Evolutionary conservation across 495 filamentous ascomycete species (phyloP), one percentile per base, ranked within the genome.

Genomic region (Neurospora sp.): DNA sequence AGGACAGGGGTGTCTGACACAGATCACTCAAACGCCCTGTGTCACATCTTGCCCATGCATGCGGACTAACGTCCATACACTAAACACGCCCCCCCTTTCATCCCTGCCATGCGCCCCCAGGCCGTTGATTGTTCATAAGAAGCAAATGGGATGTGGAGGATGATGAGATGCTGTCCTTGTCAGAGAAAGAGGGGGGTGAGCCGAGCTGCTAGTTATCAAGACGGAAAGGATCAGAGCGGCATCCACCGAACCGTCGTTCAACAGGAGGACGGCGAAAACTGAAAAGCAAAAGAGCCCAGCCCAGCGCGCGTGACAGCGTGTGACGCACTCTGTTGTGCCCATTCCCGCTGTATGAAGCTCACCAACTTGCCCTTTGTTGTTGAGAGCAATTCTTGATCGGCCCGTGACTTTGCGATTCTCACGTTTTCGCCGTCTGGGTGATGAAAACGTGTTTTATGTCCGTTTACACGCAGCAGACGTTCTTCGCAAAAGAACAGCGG

Each of bases 1-100:
- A 76, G 74, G 74, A 75, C 73, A 72, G 75, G 78, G 68, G 74
- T 79, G 78, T 74, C 79, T 80, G 79, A 81, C 80, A 79, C 77
- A 80, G 72, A 73, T 77, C 75, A 78, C 72, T 76, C 76, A 76
- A 74, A 80, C 71, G 76, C 68, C 48, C 71, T 76, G 80, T 82
- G 76, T 82, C 80, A 79, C 48, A 44, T 65, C 20, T 48, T 39
- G 31, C 71, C 72, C 44, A 71, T 38, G 69, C 59, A 70, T 37
- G 53, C 44, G 42, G 68, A 70, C 73, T 69, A 70, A 73, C 72
- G 69, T 70, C 72, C 69, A 31, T 31, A 31, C 27, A 31, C 27
- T 71, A 69, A 70, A 75, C 70, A 44, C 69, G 41, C 72, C 69
- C 71, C 69, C 69, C 42, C 10, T 68, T 10, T 22, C 6, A 71